Evolutionary conservation across 1,284 basidiomycete species (phyloP).

Genomic region (Cutaneotrichosporon sp.): DNA sequence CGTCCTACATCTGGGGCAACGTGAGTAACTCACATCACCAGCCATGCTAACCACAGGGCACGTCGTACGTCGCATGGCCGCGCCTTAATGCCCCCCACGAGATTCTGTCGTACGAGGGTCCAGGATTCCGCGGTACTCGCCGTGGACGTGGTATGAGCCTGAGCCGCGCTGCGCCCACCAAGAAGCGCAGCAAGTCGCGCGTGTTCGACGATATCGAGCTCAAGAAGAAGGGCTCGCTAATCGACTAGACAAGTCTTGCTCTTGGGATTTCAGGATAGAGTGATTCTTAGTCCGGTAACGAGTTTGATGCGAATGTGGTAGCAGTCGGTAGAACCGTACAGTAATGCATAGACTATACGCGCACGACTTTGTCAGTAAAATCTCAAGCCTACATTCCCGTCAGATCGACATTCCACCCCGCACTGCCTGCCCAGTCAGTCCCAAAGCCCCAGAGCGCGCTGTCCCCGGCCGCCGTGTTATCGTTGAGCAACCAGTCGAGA

Average conservation of each 20-base stretch:
- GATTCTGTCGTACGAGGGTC: conserved; percentile 77
- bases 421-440: background rate
- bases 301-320: too few relatives aligned
- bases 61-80: conserved; percentile 88
- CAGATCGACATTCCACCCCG: background rate
- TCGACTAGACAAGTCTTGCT: too few relatives aligned
- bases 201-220: conserved; percentile 36
- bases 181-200: conserved; percentile 25
- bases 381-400: background rate
- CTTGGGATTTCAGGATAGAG: too few relatives aligned
- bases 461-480: background rate
- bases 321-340: too few relatives aligned
- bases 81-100: conserved; percentile 78
- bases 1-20: conserved; percentile 68
- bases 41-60: conserved; percentile 32
- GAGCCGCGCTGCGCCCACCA: conserved; percentile 43
- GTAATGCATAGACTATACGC: too few relatives aligned
- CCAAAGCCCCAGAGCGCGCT: conserved; percentile 1
- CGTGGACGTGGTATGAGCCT: conserved; percentile 65
- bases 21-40: conserved; percentile 27
- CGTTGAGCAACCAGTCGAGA: conserved; percentile 9
- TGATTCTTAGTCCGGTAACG: too few relatives aligned
- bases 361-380: too few relatives aligned
- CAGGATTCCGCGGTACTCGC: conserved; percentile 71
- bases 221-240: conserved; percentile 48